A percentile compares a stretch with the other conserved stretches of the same genome.
Evolutionary conservation across 495 filamentous ascomycete genomes (phyloP).

Genomic region (Penicillium cataractarum): DNA sequence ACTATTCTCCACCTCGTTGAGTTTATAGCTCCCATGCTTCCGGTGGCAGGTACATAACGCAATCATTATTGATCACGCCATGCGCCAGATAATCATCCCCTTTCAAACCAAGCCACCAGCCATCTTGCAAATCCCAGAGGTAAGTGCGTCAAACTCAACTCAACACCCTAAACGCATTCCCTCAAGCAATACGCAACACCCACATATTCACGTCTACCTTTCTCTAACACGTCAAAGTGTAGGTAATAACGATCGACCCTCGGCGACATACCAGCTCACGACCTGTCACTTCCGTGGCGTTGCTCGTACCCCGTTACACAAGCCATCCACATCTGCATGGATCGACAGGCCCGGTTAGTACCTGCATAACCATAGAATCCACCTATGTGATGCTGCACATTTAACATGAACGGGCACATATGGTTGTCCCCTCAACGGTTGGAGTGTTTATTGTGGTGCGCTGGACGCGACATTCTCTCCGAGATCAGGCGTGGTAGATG

Average conservation of each 20-base stretch:
- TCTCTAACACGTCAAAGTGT: not conserved
- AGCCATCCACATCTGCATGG: conserved; percentile 20
- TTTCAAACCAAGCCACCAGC: not conserved
- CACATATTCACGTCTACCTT: not conserved
- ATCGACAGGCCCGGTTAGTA: conserved; percentile 22
- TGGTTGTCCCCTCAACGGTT: conserved; percentile 29
- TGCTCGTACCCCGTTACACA: conserved; percentile 27
- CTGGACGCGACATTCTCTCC: not conserved
- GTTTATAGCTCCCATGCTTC: not conserved
- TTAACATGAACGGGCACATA: conserved; percentile 7
- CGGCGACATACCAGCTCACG: conserved; percentile 10
- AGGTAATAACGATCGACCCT: not conserved
- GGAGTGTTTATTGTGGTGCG: conserved; percentile 14
- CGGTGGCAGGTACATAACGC: not conserved
- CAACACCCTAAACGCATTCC: not conserved
- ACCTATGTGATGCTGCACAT: conserved; percentile 27
- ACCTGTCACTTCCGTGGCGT: conserved; percentile 29
- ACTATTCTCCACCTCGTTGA: not conserved
- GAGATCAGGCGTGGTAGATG: not conserved
- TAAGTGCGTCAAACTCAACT: not conserved
- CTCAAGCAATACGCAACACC: not conserved
- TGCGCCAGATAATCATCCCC: not conserved
- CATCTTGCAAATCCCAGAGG: conserved; percentile 1
- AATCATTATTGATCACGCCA: not conserved
- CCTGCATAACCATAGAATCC: conserved; percentile 18